Conservation (phyloP, 495 filamentous ascomycete genomes). For the Gamarada debralockiae region DNA sequence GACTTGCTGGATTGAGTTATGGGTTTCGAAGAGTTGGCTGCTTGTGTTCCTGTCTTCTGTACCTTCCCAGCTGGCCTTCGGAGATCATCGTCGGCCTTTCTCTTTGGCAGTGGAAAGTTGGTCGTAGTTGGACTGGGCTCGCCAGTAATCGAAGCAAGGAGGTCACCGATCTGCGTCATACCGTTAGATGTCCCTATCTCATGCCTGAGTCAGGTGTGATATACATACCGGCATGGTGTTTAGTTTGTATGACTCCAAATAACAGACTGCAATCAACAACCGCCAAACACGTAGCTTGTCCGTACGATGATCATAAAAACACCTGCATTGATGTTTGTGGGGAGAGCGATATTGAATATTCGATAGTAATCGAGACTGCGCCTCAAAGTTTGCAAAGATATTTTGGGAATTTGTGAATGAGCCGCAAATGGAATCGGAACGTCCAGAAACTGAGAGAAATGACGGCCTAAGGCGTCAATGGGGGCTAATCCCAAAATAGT, state of each 20-base stretch:
- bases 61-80: constrained; percentile 28
- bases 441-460: not conserved
- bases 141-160: constrained; percentile 52
- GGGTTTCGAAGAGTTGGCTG: constrained; percentile 25
- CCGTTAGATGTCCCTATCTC: not conserved
- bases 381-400: not conserved
- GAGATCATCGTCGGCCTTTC: constrained; percentile 48
- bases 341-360: not conserved
- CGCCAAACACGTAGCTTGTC: constrained; percentile 9
- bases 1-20: constrained; percentile 21
- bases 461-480: not conserved
- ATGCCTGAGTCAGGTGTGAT: not conserved
- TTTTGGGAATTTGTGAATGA: not conserved
- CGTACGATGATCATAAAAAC: constrained; percentile 6
- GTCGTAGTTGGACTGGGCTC: constrained; percentile 32
- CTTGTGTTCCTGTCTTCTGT: constrained; percentile 18
- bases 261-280: not conserved
- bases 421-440: not conserved
- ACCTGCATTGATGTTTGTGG: not conserved
- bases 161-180: constrained; percentile 39
- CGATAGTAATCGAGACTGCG: not conserved
- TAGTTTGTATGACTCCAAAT: not conserved
- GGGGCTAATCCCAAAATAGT: not conserved
- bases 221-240: constrained; percentile 22
- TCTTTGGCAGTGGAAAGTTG: constrained; percentile 34